A percentile compares a stretch with the other conserved stretches of the same genome.
phyloP scores from a whole-genome alignment of 805 yeast species.

The Saccharomyces mikatae region DNA sequence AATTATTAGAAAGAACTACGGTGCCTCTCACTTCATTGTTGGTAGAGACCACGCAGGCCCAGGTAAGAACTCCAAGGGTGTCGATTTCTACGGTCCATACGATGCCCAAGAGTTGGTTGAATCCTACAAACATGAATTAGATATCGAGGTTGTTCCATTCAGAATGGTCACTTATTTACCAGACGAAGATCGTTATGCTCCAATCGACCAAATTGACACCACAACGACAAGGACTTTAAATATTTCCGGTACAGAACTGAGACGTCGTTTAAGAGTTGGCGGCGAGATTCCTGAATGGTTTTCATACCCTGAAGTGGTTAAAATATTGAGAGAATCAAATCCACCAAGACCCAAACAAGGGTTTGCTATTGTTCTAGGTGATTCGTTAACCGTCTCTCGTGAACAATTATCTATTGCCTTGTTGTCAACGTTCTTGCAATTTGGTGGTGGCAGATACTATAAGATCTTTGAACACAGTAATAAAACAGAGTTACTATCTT shows the following conservation, averaged over 20 bases:
- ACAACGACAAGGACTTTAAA: slow-evolving; percentile 73
- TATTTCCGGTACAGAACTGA: slow-evolving; percentile 90
- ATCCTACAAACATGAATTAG: slow-evolving; percentile 64
- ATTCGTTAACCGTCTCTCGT: slow-evolving; percentile 51
- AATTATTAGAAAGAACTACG: slow-evolving; percentile 89
- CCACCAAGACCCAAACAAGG: slow-evolving; percentile 91
- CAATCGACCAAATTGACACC: slow-evolving; percentile 78
- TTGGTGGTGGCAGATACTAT: slow-evolving; percentile 74
- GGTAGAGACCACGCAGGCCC: slow-evolving; percentile 99
- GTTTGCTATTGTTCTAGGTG: slow-evolving; percentile 63
- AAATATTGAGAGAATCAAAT: slow-evolving; percentile 80
- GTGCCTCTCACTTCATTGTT: slow-evolving; percentile 94
- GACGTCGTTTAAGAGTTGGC: slow-evolving; percentile 80
- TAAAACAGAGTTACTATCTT: slow-evolving; percentile 61
- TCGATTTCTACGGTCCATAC: slow-evolving; percentile 92
- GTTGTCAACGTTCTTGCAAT: slow-evolving; percentile 85
- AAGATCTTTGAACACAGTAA: slow-evolving; percentile 40
- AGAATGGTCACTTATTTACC: slow-evolving; percentile 95
- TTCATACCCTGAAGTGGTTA: slow-evolving; percentile 92
- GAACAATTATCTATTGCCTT: slow-evolving; percentile 72
- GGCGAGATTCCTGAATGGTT: slow-evolving; percentile 92
- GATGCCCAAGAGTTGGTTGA: slow-evolving; percentile 91
- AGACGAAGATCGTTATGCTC: slow-evolving; percentile 90
- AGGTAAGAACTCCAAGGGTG: slow-evolving; percentile 80
- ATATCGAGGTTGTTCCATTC: slow-evolving; percentile 88